phyloP scores from a whole-genome alignment of 306 rosid species.

The cucumber (Cucumis sativus) region DNA sequence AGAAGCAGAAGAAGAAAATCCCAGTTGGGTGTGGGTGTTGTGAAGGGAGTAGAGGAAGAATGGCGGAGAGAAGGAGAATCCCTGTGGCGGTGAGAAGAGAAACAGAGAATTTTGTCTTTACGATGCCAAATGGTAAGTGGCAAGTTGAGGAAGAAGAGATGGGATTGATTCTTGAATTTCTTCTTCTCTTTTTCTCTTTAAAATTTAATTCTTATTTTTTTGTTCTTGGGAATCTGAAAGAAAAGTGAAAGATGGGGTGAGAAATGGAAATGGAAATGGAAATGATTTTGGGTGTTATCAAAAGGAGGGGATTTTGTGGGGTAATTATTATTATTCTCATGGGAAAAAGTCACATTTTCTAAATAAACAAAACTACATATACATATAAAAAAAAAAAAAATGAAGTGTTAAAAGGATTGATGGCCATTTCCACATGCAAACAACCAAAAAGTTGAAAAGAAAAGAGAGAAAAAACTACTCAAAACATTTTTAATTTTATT shows the following conservation, averaged over 20 bases:
- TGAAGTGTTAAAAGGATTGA: not conserved
- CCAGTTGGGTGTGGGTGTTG: not conserved
- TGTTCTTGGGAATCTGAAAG: conserved; percentile 3
- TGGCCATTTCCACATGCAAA: not conserved
- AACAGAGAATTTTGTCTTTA: not conserved
- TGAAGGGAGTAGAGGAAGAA: not conserved
- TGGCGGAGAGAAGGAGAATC: not conserved
- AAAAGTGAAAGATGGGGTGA: not conserved
- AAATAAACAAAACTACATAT: too few relatives aligned
- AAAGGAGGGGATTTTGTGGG: not conserved
- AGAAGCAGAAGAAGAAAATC: not conserved
- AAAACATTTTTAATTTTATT: not conserved
- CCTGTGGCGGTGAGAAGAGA: not conserved
- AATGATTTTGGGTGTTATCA: not conserved
- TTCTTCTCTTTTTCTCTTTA: not conserved
- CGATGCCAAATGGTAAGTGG: not conserved
- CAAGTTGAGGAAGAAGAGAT: not conserved
- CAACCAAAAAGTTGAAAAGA: not conserved
- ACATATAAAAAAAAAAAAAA: too few relatives aligned
- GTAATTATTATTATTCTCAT: not conserved
- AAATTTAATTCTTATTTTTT: not conserved
- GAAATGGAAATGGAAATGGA: not conserved
- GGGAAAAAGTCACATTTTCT: not conserved
- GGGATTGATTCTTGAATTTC: not conserved
- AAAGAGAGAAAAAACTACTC: not conserved